phyloP scores from a whole-genome alignment of 305 asterid genomes.

The Fraxinus sp. region DNA sequence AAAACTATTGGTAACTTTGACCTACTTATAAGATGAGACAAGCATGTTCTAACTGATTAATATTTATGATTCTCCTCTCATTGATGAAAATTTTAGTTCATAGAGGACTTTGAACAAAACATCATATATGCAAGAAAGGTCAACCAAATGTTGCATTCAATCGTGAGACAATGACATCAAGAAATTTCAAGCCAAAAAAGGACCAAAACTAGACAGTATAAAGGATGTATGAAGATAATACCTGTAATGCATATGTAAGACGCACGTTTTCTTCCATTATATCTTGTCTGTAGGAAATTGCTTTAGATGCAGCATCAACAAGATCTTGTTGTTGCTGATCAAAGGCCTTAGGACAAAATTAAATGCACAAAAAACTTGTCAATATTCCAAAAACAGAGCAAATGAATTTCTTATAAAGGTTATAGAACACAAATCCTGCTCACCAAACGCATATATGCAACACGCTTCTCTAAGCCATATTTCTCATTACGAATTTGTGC shows the following conservation, averaged over 20 bases:
- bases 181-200: slow-evolving; percentile 16
- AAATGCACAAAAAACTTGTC: slow-evolving; percentile 22
- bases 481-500: slow-evolving; percentile 81
- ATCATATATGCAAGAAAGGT: background rate
- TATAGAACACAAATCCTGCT: slow-evolving; percentile 29
- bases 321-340: slow-evolving; percentile 99
- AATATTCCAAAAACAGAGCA: slow-evolving; percentile 23
- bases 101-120: background rate
- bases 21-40: background rate
- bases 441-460: slow-evolving; percentile 97
- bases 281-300: slow-evolving; percentile 93
- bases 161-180: background rate
- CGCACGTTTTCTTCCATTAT: slow-evolving; percentile 98
- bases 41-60: background rate
- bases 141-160: slow-evolving; percentile 12
- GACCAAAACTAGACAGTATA: slow-evolving; percentile 13
- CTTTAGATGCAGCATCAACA: slow-evolving; percentile 97
- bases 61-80: slow-evolving; percentile 12
- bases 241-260: slow-evolving; percentile 95
- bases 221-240: slow-evolving; percentile 21
- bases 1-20: background rate
- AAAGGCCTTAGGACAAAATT: slow-evolving; percentile 62
- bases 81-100: slow-evolving; percentile 12
- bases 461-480: slow-evolving; percentile 82
- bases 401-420: slow-evolving; percentile 14